These are phyloP conservation scores for Oidium heveae DNA, from an alignment of 2,329 filamentous ascomycete species.

Conservation along the genomic window DNA sequence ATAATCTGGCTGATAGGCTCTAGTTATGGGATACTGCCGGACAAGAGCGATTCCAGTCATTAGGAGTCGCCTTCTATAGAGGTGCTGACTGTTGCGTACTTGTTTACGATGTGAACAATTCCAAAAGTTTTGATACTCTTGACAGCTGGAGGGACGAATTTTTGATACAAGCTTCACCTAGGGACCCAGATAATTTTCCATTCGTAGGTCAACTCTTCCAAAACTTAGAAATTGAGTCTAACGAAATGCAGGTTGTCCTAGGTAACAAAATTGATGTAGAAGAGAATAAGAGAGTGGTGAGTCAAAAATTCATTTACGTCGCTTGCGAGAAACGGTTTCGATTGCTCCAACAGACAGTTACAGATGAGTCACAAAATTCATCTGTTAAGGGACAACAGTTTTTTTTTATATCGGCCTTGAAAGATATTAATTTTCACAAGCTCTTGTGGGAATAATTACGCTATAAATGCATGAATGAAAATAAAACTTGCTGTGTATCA, in stretches of 20 bases:
- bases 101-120: slow-evolving; percentile 96
- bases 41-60: slow-evolving; percentile 89
- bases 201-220: slow-evolving; percentile 39
- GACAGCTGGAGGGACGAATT: slow-evolving; percentile 99
- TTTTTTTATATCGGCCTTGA: too few relatives aligned
- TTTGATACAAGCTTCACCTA: slow-evolving; percentile 83
- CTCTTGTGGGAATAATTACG: too few relatives aligned
- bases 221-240: slow-evolving; percentile 1
- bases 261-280: slow-evolving; percentile 99
- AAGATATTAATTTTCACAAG: too few relatives aligned
- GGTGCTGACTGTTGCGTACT: slow-evolving; percentile 95
- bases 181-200: slow-evolving; percentile 91
- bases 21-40: slow-evolving; percentile 96
- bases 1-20: slow-evolving; percentile 16
- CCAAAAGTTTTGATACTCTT: slow-evolving; percentile 94
- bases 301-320: slow-evolving; percentile 10
- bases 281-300: slow-evolving; percentile 79
- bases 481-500: too few relatives aligned
- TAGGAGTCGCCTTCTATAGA: slow-evolving; percentile 92
- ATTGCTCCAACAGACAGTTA: too few relatives aligned
- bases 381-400: too few relatives aligned
- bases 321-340: too few relatives aligned
- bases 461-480: too few relatives aligned
- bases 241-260: slow-evolving; percentile 45
- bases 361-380: too few relatives aligned